Base-by-base conservation (phyloP, 2,329 filamentous ascomycete species). In the Penicillium griseofulvum region DNA sequence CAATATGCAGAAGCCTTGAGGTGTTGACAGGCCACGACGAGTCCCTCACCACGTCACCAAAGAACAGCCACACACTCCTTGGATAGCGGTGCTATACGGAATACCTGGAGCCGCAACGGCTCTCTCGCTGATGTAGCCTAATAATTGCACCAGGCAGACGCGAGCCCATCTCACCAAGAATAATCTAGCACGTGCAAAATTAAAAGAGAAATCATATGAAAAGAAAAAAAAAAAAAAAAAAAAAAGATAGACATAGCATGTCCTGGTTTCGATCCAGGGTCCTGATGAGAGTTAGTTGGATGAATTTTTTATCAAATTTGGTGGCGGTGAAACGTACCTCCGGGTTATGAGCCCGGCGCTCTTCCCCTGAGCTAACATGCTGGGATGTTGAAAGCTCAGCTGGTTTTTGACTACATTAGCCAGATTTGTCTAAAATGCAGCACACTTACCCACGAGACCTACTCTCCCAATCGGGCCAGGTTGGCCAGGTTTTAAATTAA, bases 331-430 rank as follows among this genome's bases (percentile, higher is more conserved):
- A n/a, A n/a, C n/a, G n/a, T n/a, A n/a, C n/a, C 36, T 75, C 72
- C 72, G 74, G 74, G 74, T 76, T 76, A 76, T 76, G 74, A 76
- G 74, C 74, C 74, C 74, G 73, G 74, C 73, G 74, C 74, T 74
- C 73, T 76, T 74, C 74, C 74, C 64, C 74, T 76, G 73, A 74
- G 70, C 71, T 71, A 74, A 70, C 68, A 73, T 73, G 72, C 43
- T 33, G 29, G 29, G 14, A 24, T 22, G 29, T 45, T 45, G 19
- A n/a, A 34, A 22, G 9, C 0, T 4, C 2, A 9, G 1, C 1
- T 16, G 1, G 0, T 6, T 1, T 22, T 45, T 45, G 28, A 5
- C 28, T 22, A 44, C n/a, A 38, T 14, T 12, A 19, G 5, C 17
- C 36, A 38, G 5, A n/a, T n/a, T 22, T 22, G 22, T 22, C 4